Evolutionary conservation across 2,329 filamentous ascomycete species (phyloP).

Genomic region (Hypoxylon sp.): DNA sequence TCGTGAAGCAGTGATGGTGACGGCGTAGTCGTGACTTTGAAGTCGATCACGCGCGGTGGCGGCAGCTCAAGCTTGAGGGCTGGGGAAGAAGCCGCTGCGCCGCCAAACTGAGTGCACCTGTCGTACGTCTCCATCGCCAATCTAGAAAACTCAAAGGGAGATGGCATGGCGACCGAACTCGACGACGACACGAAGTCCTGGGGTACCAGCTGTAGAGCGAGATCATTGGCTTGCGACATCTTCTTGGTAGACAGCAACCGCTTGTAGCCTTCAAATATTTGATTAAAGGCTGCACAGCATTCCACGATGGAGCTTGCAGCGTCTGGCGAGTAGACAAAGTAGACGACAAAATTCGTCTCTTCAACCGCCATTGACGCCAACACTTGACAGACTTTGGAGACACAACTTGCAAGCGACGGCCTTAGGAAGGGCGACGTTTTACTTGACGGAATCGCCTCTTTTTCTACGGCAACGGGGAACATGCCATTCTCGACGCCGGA

Average conservation of each 20-base stretch:
- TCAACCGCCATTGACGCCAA: constrained; percentile 53
- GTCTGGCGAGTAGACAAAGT: constrained; percentile 75
- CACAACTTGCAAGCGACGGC: constrained; percentile 57
- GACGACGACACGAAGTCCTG: constrained; percentile 71
- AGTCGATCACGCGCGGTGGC: constrained; percentile 75
- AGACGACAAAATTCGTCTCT: constrained; percentile 74
- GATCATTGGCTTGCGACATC: constrained; percentile 61
- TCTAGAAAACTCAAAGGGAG: constrained; percentile 64
- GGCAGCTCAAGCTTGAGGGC: constrained; percentile 76
- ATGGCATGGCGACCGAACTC: constrained; percentile 67
- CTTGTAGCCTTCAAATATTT: constrained; percentile 72
- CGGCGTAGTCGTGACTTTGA: constrained; percentile 72
- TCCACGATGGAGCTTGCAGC: constrained; percentile 69
- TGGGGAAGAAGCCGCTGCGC: constrained; percentile 70
- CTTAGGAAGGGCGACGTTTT: constrained; percentile 53
- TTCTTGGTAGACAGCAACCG: constrained; percentile 58
- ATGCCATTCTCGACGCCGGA: constrained; percentile 58
- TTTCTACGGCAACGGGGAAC: constrained; percentile 59
- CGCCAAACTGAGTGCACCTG: constrained; percentile 68
- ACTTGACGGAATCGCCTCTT: constrained; percentile 51
- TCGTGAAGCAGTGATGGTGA: constrained; percentile 78
- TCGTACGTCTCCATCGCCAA: constrained; percentile 81
- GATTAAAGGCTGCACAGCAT: constrained; percentile 76
- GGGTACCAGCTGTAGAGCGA: constrained; percentile 81
- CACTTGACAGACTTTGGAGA: constrained; percentile 57